These are phyloP conservation scores for Pseudocercospora macadamiae DNA, from an alignment of 2,329 filamentous ascomycete genomes.

Conservation along the genomic window DNA sequence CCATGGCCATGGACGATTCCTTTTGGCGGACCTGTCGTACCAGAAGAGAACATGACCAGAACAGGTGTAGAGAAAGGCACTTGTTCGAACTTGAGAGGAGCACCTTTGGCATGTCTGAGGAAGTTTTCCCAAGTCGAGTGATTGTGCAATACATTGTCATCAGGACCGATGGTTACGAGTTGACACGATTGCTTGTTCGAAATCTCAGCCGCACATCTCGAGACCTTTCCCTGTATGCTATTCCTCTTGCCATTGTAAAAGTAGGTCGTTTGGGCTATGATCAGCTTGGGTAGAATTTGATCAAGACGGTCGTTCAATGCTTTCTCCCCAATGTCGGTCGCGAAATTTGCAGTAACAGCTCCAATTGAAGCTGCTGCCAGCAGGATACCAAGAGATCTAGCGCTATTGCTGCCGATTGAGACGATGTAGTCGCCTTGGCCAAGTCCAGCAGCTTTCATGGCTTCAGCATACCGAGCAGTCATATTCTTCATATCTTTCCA, in stretches of 20 bases:
- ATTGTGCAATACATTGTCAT: neutral
- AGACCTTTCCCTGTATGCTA: slow-evolving; percentile 14
- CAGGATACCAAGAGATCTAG: slow-evolving; percentile 10
- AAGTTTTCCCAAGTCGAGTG: slow-evolving; percentile 9
- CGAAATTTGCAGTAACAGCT: slow-evolving; percentile 18
- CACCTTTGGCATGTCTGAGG: neutral
- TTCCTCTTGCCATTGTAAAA: slow-evolving; percentile 19
- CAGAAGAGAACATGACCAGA: slow-evolving; percentile 40
- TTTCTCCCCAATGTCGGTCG: slow-evolving; percentile 19
- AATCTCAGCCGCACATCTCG: neutral
- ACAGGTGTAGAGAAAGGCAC: slow-evolving; percentile 9
- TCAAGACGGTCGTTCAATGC: slow-evolving; percentile 17
- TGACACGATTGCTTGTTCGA: neutral
- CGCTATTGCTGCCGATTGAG: slow-evolving; percentile 15
- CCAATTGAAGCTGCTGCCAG: slow-evolving; percentile 11
- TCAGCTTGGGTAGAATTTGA: slow-evolving; percentile 30
- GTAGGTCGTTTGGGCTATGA: slow-evolving; percentile 21
- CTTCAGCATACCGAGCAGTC: slow-evolving; percentile 12
- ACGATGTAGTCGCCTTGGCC: slow-evolving; percentile 10
- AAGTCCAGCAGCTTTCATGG: slow-evolving; percentile 7
- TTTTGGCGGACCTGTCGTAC: slow-evolving; percentile 79
- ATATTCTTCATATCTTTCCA: slow-evolving; percentile 13
- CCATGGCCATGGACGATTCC: slow-evolving; percentile 75
- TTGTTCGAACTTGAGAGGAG: slow-evolving; percentile 11
- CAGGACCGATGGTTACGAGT: slow-evolving; percentile 11